A percentile compares a stretch with the other conserved stretches of the same genome.
These are phyloP conservation scores for Allium cepa DNA, from an alignment of 106 monocot species.

Conservation along the genomic window DNA sequence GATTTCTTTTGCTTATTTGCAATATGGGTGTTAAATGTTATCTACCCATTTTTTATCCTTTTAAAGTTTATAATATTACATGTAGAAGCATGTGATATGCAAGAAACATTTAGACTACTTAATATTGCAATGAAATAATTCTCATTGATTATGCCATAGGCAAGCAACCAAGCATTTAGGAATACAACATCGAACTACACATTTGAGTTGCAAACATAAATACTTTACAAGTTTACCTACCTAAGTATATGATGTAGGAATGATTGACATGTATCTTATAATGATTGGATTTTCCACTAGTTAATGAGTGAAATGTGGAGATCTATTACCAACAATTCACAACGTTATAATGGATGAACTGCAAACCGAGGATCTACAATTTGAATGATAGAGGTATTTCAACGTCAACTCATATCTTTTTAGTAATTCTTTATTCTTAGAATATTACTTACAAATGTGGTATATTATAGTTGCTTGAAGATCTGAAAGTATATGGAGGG, in stretches of 20 bases:
- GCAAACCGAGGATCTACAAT: slow-evolving; percentile 65
- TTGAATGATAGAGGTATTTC: slow-evolving; percentile 53
- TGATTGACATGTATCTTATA: slow-evolving; percentile 99
- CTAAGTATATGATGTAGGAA: slow-evolving; percentile 68
- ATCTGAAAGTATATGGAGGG: slow-evolving; percentile 84
- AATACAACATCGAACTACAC: not conserved
- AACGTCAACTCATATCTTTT: slow-evolving; percentile 1
- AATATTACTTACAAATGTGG: not conserved
- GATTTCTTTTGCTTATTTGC: not conserved
- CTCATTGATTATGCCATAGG: slow-evolving; percentile 90
- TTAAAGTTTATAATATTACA: slow-evolving; percentile 10
- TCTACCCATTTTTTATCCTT: too few species aligned
- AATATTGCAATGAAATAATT: slow-evolving; percentile 96
- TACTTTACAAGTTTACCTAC: too few species aligned
- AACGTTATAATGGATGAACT: slow-evolving; percentile 85
- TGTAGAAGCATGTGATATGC: slow-evolving; percentile 69
- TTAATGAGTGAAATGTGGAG: slow-evolving; percentile 76
- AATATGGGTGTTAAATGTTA: too few species aligned
- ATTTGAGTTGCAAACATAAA: too few species aligned
- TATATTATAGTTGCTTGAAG: slow-evolving; percentile 76
- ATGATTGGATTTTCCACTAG: slow-evolving; percentile 96
- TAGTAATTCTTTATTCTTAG: not conserved
- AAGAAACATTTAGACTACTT: slow-evolving; percentile 72
- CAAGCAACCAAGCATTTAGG: slow-evolving; percentile 14
- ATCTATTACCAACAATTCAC: slow-evolving; percentile 51